Evolutionary conservation across 1,284 basidiomycete species (phyloP).

Genomic region (Puccinia coronata): DNA sequence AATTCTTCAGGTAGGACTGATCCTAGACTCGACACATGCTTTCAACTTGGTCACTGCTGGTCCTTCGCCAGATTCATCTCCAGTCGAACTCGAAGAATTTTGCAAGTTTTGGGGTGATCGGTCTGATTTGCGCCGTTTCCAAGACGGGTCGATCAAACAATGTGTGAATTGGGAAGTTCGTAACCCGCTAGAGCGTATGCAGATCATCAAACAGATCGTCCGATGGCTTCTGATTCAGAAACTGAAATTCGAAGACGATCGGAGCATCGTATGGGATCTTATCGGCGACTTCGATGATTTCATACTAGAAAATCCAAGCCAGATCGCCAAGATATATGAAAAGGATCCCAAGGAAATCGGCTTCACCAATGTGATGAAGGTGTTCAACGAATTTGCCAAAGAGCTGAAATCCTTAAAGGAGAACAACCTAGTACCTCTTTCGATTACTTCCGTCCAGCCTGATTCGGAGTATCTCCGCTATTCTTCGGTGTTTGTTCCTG

Average conservation of each 20-base stretch:
- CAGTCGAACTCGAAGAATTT: slow-evolving; percentile 67
- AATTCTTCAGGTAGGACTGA: slow-evolving; percentile 66
- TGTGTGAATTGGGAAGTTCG: slow-evolving; percentile 81
- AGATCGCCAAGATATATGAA: slow-evolving; percentile 57
- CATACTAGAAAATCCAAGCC: slow-evolving; percentile 62
- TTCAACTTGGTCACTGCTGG: slow-evolving; percentile 85
- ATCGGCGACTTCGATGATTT: slow-evolving; percentile 70
- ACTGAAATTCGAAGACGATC: slow-evolving; percentile 64
- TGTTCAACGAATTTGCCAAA: slow-evolving; percentile 79
- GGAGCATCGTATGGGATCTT: slow-evolving; percentile 62
- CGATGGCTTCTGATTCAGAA: slow-evolving; percentile 74
- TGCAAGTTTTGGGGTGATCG: slow-evolving; percentile 86
- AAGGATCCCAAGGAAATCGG: slow-evolving; percentile 56
- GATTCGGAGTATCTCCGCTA: slow-evolving; percentile 76
- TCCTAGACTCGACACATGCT: slow-evolving; percentile 71
- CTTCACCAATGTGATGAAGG: slow-evolving; percentile 74
- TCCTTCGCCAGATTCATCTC: slow-evolving; percentile 67
- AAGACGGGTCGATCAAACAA: slow-evolving; percentile 88
- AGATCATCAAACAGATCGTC: slow-evolving; percentile 76
- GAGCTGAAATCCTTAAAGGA: slow-evolving; percentile 69
- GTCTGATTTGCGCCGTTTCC: slow-evolving; percentile 92
- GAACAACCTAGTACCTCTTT: slow-evolving; percentile 70
- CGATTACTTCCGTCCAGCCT: slow-evolving; percentile 72
- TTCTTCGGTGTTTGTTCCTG: slow-evolving; percentile 73
- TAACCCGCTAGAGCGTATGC: slow-evolving; percentile 62